Evolutionary conservation across 805 yeast species (phyloP).

Genomic region (Maudiozyma barnettii): DNA sequence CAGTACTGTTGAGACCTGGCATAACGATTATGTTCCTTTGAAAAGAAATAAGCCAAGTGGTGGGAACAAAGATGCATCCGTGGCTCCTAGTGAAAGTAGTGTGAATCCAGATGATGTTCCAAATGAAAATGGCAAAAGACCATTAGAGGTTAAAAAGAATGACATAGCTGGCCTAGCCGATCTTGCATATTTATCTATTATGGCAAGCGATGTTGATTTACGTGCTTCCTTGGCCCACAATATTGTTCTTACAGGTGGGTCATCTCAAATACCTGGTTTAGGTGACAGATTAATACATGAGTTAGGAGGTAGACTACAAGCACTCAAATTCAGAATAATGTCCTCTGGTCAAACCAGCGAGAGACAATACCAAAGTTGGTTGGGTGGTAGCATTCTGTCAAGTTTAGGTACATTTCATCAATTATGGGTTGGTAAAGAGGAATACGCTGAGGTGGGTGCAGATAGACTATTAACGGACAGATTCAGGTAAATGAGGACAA

Average conservation of each 20-base stretch:
- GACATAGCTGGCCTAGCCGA: constrained; percentile 45
- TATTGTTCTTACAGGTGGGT: constrained; percentile 78
- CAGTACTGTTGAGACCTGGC: constrained; percentile 46
- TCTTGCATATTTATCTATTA: constrained; percentile 46
- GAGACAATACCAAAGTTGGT: constrained; percentile 76
- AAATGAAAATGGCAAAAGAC: constrained; percentile 23
- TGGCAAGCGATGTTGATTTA: constrained; percentile 64
- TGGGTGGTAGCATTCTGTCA: constrained; percentile 83
- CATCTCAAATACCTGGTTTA: constrained; percentile 71
- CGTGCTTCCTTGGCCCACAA: constrained; percentile 83
- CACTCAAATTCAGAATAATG: constrained; percentile 73
- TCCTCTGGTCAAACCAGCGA: constrained; percentile 72
- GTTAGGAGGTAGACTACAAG: constrained; percentile 62
- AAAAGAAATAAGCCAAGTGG: constrained; percentile 41
- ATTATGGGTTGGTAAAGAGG: constrained; percentile 82
- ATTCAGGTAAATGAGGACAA: constrained; percentile 46
- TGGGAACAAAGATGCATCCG: constrained; percentile 17
- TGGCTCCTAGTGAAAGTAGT: constrained; percentile 23
- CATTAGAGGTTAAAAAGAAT: constrained; percentile 14
- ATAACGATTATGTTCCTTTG: constrained; percentile 64
- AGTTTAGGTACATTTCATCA: constrained; percentile 92
- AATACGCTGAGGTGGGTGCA: constrained; percentile 80
- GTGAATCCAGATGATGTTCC: constrained; percentile 14
- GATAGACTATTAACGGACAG: constrained; percentile 72
- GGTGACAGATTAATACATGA: constrained; percentile 70